These are phyloP conservation scores for Penicillium nordicum DNA, from an alignment of 2,329 filamentous ascomycete genomes.

Conservation along the genomic window DNA sequence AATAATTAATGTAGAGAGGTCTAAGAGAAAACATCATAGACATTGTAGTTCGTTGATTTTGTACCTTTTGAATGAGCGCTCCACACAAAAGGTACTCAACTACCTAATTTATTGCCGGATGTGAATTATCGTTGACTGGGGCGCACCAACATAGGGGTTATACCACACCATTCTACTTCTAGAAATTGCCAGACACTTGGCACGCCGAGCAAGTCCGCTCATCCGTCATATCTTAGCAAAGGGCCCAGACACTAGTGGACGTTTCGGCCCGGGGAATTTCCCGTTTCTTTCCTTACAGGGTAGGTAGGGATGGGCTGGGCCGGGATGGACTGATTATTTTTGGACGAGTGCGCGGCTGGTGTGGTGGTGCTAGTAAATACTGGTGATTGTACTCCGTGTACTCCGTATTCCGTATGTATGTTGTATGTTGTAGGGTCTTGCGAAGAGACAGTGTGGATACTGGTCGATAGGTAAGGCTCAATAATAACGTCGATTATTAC, in stretches of 20 bases:
- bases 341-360: not conserved
- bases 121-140: too few relatives aligned
- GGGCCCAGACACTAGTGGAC: not conserved
- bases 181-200: not conserved
- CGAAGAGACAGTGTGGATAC: not conserved
- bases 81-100: not conserved
- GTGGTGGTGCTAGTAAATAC: not conserved
- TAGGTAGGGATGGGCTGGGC: not conserved
- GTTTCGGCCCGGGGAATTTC: not conserved
- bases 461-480: too few relatives aligned
- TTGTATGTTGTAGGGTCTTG: not conserved
- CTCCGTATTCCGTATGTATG: not conserved
- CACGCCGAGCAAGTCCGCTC: not conserved
- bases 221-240: not conserved
- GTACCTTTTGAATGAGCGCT: not conserved
- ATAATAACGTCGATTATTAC: not conserved
- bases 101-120: not conserved
- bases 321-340: not conserved
- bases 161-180: not conserved
- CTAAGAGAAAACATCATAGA: not conserved
- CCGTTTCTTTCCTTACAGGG: slow-evolving; percentile 3
- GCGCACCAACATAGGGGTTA: not conserved
- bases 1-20: not conserved
- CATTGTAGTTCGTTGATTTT: not conserved
- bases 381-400: not conserved